Base-by-base conservation (phyloP, 768 basidiomycete genomes). In the Cubamyces sp. region DNA sequence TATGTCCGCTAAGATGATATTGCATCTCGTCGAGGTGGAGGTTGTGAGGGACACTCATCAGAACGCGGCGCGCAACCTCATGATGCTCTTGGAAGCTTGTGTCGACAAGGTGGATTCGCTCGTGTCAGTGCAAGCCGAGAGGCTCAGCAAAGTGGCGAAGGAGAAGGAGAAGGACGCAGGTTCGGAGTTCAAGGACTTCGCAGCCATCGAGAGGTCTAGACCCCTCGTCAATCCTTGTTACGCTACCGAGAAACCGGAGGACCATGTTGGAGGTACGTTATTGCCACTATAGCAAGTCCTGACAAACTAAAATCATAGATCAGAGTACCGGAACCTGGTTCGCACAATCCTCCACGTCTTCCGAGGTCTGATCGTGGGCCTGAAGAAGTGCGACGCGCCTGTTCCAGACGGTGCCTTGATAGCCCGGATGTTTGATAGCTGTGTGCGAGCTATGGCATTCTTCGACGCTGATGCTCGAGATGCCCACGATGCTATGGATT, bases 1-100 rank as follows among this genome's bases (percentile, higher is more conserved):
- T 14, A 82, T 98, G 72, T 93, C 92, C 65, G 90, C 91, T 54
- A 98, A 98, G 75, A 87, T 97, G 77, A 87, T 98, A 73, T 91
- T 94, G 70, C 91, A 91, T 64, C 82, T 97, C 50, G 84, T 92
- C 45, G 97, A 98, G 57, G 83, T 86, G 48, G 87, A 98, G 45
- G 76, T 90, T 23, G 76, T 82, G 30, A 95, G 96, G 74, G 90
- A 89, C 50, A 85, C 87, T 0, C 78, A 84, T 23, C 81, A 84
- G 57, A 87, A 86, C 49, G 88, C 92, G 11, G 82, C 84, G 3
- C 81, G 81, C 56, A 78, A 94, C n/a, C 78, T 98, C 7, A 76
- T 78, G 25, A 82, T 86, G 40, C 86, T 98, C 74, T 84, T 97
- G 54, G 88, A 94, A 71, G 88, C 88, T 7, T 90, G 87, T 59